phyloP scores from a whole-genome alignment of 208 protist species.

The Lotmaria passim region DNA sequence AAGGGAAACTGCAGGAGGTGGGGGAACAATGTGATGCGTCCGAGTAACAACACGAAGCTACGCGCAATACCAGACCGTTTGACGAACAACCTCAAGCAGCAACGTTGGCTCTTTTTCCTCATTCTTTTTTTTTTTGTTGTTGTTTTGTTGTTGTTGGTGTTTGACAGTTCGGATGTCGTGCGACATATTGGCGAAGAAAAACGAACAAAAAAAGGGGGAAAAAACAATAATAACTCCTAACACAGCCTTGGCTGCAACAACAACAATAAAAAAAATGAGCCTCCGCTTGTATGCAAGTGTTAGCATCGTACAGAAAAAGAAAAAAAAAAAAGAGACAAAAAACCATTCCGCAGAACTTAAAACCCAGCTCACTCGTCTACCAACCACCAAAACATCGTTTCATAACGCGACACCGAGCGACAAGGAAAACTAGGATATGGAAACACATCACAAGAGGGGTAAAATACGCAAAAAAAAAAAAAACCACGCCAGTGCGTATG shows the following conservation, averaged over 20 bases:
- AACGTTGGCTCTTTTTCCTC: neutral
- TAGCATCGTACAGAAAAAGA: conserved; percentile 10
- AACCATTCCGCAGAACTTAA: conserved; percentile 1
- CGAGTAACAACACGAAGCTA: too few species aligned
- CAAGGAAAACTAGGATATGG: too few species aligned
- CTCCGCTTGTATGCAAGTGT: conserved; percentile 1
- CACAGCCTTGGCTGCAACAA: neutral
- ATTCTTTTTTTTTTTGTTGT: neutral
- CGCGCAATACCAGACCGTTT: too few species aligned
- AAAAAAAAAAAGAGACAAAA: conserved; percentile 20
- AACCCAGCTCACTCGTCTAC: neutral
- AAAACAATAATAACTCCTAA: neutral
- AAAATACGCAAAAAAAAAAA: conserved; percentile 1
- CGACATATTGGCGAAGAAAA: too few species aligned
- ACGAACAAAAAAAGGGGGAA: neutral
- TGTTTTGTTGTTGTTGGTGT: too few species aligned
- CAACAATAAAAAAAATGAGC: conserved; percentile 6
- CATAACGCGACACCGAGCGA: neutral
- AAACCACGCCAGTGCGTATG: neutral
- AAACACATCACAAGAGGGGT: too few species aligned
- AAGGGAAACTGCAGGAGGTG: too few species aligned
- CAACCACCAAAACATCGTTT: neutral
- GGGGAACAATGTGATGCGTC: too few species aligned
- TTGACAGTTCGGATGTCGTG: too few species aligned
- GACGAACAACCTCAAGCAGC: too few species aligned